phyloP scores from a whole-genome alignment of 345 rosid genomes.

The Ricinus communis region DNA sequence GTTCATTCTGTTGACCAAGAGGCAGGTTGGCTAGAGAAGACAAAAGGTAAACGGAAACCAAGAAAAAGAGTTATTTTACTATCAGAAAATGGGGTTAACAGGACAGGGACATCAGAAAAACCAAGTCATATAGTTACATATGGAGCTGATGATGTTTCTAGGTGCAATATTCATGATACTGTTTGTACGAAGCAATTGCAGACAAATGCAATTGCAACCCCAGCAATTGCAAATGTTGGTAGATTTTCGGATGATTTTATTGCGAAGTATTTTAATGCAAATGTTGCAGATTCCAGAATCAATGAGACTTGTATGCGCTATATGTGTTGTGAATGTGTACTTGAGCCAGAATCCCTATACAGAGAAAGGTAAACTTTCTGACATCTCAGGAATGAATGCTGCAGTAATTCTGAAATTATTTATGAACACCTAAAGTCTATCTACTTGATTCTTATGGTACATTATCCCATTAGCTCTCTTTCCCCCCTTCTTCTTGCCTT shows the following conservation, averaged over 20 bases:
- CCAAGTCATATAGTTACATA: constrained; percentile 32
- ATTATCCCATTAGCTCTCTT: neutral
- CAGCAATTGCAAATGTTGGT: constrained; percentile 21
- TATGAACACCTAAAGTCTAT: neutral
- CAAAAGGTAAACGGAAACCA: constrained; percentile 52
- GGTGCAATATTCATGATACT: constrained; percentile 22
- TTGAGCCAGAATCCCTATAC: constrained; percentile 58
- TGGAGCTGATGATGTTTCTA: constrained; percentile 24
- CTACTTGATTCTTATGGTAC: neutral
- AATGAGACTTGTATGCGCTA: constrained; percentile 59
- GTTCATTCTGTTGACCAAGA: constrained; percentile 42
- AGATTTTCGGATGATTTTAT: constrained; percentile 52
- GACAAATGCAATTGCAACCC: constrained; percentile 3
- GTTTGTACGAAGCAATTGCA: constrained; percentile 24
- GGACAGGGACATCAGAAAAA: constrained; percentile 37
- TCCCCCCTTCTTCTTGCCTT: neutral
- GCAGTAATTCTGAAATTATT: neutral
- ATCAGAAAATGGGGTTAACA: constrained; percentile 30
- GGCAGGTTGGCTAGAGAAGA: constrained; percentile 48
- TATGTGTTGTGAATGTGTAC: constrained; percentile 62
- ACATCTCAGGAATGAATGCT: neutral
- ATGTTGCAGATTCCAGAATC: constrained; percentile 55
- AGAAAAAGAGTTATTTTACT: constrained; percentile 57
- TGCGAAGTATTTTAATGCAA: constrained; percentile 51
- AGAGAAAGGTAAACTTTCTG: constrained; percentile 48